Percentiles rank a stretch among this genome's conserved stretches.
Evolutionary conservation across 352 stramenopile species (phyloP).

Genomic region (Peronospora belbahrii): DNA sequence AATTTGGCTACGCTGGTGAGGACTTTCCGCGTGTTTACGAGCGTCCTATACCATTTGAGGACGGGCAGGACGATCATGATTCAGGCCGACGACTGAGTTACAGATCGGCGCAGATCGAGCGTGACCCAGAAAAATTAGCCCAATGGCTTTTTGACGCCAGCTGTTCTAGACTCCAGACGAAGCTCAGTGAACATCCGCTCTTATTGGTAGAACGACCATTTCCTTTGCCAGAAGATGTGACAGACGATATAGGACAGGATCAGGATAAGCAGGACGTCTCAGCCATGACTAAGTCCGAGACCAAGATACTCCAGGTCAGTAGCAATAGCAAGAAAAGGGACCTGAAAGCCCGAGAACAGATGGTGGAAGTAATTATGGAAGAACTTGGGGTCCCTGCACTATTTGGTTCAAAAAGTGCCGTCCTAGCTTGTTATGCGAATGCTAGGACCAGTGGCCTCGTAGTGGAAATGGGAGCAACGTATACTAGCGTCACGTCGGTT

Average conservation of each 20-base stretch:
- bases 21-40: conserved; percentile 79
- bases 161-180: conserved; percentile 36
- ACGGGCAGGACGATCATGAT: conserved; percentile 16
- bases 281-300: background rate
- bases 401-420: conserved; percentile 77
- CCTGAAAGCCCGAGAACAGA: conserved; percentile 41
- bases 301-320: conserved; percentile 6
- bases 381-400: conserved; percentile 59
- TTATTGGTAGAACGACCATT: conserved; percentile 65
- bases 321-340: conserved; percentile 52
- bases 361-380: conserved; percentile 83
- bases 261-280: conserved; percentile 18
- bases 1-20: conserved; percentile 84
- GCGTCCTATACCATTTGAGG: conserved; percentile 18
- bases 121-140: conserved; percentile 44
- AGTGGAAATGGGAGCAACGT: conserved; percentile 72
- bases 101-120: conserved; percentile 42
- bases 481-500: conserved; percentile 68
- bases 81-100: conserved; percentile 5
- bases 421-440: conserved; percentile 79
- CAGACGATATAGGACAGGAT: conserved; percentile 8
- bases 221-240: conserved; percentile 37
- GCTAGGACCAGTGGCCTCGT: conserved; percentile 71
- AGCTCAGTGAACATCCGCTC: conserved; percentile 55
- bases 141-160: conserved; percentile 67